Conservation (phyloP, 305 asterid species). For the Nicotiana rustica region DNA sequence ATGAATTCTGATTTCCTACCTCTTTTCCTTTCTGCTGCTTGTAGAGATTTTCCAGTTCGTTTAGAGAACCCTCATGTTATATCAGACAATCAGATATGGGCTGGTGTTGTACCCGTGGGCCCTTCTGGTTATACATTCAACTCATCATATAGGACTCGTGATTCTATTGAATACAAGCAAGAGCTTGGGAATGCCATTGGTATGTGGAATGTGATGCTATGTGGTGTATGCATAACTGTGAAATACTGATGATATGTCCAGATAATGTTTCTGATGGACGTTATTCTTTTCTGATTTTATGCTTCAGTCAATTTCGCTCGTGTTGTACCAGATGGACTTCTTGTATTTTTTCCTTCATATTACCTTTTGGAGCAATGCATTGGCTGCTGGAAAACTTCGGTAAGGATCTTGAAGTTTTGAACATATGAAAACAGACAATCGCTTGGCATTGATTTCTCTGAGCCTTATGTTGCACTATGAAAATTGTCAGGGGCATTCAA, state of each 20-base stretch:
- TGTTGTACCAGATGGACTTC: conserved; percentile 98
- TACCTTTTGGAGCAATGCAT: conserved; percentile 88
- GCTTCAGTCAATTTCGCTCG: conserved; percentile 91
- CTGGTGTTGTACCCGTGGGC: conserved; percentile 88
- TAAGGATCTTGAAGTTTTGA: conserved; percentile 48
- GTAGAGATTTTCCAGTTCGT: conserved; percentile 90
- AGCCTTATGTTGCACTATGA: conserved; percentile 23
- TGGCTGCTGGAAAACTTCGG: conserved; percentile 88
- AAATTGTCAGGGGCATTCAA: conserved; percentile 64
- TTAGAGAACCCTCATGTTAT: conserved; percentile 99
- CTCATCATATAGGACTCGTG: conserved; percentile 91
- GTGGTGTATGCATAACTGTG: conserved; percentile 21
- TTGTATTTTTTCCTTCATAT: conserved; percentile 95
- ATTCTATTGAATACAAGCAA: conserved; percentile 85
- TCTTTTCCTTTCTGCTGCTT: conserved; percentile 34
- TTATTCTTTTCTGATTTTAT: conserved; percentile 47
- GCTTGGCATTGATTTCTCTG: background rate
- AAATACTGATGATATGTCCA: background rate
- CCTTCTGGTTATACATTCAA: conserved; percentile 95
- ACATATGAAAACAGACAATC: conserved; percentile 19
- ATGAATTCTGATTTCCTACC: conserved; percentile 26
- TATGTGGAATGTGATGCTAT: conserved; percentile 43
- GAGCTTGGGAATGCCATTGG: conserved; percentile 99
- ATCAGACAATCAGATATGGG: conserved; percentile 92
- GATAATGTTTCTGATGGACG: conserved; percentile 39